Base-by-base conservation (phyloP, 1,284 basidiomycete species). In the Boletus holoroseus region DNA sequence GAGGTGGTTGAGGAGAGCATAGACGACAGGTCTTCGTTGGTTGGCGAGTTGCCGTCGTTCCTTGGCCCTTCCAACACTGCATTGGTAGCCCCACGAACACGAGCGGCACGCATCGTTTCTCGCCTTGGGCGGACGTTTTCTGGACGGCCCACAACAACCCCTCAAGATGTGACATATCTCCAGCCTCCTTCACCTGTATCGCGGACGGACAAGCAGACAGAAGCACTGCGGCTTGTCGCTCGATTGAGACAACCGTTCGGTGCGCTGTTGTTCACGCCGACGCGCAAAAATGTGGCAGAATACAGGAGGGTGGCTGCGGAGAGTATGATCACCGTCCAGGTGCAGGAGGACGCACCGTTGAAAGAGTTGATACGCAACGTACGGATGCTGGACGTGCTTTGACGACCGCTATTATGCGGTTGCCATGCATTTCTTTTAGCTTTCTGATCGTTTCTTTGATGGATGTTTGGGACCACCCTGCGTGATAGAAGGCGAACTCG, bases 291-390 rank as follows among this genome's bases (percentile, higher is more conserved):
- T 15, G 37, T 38, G n/a, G 32, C 8, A 7, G 53, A 28, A 15
- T 51, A 42, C 7, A 45, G 31, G 39, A 28, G 54, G 24, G 34
- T 56, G 13, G 54, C 47, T 16, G 9, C 48, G n/a, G 43, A 43
- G 36, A 37, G 20, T 22, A 8, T 8, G 36, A 37, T 22, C 13
- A 37, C 20, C 1, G 36, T 13, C 8, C 37, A 3, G 37, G 3
- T 20, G 20, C 34, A 11, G 35, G 12, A 36, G 18, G 35, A 36
- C 18, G 13, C 9, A 2, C 18, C 35, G 6, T 36, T 20, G 35
- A 13, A 7, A 3, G 18, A 36, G 18, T 7, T 36, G 18, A 36
- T 36, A 36, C 0, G 6, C 18, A 12, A 20, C 18, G 18, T 0
- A 36, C 35, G 35, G 12, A 7, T 3, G 3, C 7, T 37, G 35